phyloP scores from a whole-genome alignment of 352 stramenopile genomes.

The Achlya hypogyna region DNA sequence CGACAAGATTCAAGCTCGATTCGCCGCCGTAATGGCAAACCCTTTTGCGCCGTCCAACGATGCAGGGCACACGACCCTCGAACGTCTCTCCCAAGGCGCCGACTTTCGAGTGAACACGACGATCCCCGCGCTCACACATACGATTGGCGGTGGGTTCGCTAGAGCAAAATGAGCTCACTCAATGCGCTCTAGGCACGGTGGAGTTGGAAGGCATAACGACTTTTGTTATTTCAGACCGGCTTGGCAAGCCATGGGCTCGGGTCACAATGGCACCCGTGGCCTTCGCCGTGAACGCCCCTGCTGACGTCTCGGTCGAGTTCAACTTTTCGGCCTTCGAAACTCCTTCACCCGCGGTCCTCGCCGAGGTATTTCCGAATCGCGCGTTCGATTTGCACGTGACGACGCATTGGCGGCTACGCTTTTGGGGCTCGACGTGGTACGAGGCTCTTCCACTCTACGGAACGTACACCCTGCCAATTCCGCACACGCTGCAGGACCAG shows the following conservation, averaged over 20 bases:
- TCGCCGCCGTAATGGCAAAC: not conserved
- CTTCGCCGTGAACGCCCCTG: not conserved
- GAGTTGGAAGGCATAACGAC: not conserved
- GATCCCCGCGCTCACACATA: not conserved
- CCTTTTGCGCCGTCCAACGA: not conserved
- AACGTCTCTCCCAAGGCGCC: not conserved
- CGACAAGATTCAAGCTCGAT: not conserved
- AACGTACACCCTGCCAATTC: not conserved
- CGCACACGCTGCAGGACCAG: constrained; percentile 12
- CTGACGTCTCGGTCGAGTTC: not conserved
- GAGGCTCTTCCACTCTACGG: not conserved
- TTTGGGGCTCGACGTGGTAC: constrained; percentile 18
- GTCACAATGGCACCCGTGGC: not conserved
- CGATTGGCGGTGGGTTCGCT: constrained; percentile 7
- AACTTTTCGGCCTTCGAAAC: constrained; percentile 16
- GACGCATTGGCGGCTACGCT: constrained; percentile 8
- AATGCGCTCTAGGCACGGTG: not conserved
- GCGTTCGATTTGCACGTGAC: not conserved
- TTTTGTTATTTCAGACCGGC: not conserved
- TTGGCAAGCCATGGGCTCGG: not conserved
- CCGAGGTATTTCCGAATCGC: constrained; percentile 5
- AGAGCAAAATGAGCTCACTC: too few relatives aligned
- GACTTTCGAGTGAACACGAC: constrained; percentile 17
- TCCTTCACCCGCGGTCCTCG: not conserved
- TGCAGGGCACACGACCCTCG: not conserved